phyloP scores from a whole-genome alignment of 225 moss, liverwort and hornwort species.

The Sphagnum tenellum region DNA sequence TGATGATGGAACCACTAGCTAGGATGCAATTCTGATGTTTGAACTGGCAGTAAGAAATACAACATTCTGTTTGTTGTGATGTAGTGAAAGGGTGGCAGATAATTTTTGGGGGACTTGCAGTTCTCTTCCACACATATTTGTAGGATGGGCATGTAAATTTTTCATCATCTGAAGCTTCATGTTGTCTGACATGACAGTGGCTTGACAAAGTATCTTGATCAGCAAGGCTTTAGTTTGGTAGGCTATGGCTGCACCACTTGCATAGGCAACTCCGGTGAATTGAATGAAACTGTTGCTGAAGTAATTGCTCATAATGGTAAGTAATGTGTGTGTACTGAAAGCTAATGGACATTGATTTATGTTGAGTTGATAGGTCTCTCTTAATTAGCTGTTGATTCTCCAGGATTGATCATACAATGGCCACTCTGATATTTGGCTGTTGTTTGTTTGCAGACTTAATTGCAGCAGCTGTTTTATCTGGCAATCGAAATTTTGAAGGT shows the following conservation, averaged over 20 bases:
- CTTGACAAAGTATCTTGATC: conserved; percentile 63
- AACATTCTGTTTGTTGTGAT: too few species aligned
- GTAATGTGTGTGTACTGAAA: too few species aligned
- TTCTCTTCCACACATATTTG: too few species aligned
- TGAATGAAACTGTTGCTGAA: conserved; percentile 50
- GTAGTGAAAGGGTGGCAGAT: too few species aligned
- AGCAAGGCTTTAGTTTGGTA: conserved; percentile 85
- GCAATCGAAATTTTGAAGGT: conserved; percentile 93
- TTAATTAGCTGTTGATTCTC: too few species aligned
- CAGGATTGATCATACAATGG: neutral
- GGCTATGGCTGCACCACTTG: conserved; percentile 97
- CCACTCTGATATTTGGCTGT: neutral
- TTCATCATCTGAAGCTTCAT: neutral
- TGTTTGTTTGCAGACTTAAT: conserved; percentile 44
- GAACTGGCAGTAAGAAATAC: too few species aligned
- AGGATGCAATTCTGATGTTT: too few species aligned
- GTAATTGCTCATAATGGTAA: conserved; percentile 57
- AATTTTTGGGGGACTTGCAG: too few species aligned
- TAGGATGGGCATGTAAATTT: too few species aligned
- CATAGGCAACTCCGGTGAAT: conserved; percentile 94
- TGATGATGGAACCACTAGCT: too few species aligned
- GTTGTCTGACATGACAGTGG: conserved; percentile 46
- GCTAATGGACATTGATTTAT: too few species aligned
- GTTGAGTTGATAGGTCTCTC: too few species aligned
- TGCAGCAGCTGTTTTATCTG: conserved; percentile 76